Evolutionary conservation across 1,284 basidiomycete genomes (phyloP).

Genomic region (Porodaedalea pini): DNA sequence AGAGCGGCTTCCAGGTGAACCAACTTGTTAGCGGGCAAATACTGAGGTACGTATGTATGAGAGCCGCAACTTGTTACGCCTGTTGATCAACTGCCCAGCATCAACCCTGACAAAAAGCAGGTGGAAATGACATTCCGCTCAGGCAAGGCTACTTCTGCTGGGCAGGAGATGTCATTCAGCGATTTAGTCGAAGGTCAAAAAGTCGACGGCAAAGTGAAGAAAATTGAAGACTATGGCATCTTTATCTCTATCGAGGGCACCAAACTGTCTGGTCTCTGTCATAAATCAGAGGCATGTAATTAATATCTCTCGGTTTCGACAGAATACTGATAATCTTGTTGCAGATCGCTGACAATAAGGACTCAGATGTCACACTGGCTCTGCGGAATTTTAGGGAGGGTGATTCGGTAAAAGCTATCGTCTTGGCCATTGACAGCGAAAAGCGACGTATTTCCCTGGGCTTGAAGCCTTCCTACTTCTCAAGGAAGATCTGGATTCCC

Average conservation of each 20-base stretch:
- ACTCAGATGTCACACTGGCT: constrained; percentile 73
- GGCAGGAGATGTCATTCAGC: constrained; percentile 42
- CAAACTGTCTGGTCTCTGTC: constrained; percentile 87
- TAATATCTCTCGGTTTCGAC: neutral
- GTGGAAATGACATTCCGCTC: constrained; percentile 87
- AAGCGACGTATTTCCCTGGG: constrained; percentile 85
- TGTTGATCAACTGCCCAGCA: constrained; percentile 39
- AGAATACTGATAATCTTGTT: neutral
- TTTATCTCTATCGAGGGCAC: constrained; percentile 87
- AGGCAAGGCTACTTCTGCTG: constrained; percentile 44
- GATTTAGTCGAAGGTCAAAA: constrained; percentile 76
- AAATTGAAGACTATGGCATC: constrained; percentile 84
- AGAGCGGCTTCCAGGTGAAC: constrained; percentile 72
- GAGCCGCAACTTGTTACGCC: constrained; percentile 8
- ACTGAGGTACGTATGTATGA: constrained; percentile 49
- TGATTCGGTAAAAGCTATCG: constrained; percentile 79
- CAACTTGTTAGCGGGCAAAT: constrained; percentile 88
- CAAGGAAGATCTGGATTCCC: constrained; percentile 31
- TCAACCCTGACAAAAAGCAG: constrained; percentile 67
- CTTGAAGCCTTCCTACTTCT: constrained; percentile 87
- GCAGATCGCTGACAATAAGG: constrained; percentile 81
- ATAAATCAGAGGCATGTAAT: constrained; percentile 77
- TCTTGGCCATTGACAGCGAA: constrained; percentile 68
- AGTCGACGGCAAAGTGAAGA: constrained; percentile 70
- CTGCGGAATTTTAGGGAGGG: constrained; percentile 83